Evolutionary conservation across 1,139 yeast species (phyloP).

Genomic region (Lodderomyces jiufengensis): DNA sequence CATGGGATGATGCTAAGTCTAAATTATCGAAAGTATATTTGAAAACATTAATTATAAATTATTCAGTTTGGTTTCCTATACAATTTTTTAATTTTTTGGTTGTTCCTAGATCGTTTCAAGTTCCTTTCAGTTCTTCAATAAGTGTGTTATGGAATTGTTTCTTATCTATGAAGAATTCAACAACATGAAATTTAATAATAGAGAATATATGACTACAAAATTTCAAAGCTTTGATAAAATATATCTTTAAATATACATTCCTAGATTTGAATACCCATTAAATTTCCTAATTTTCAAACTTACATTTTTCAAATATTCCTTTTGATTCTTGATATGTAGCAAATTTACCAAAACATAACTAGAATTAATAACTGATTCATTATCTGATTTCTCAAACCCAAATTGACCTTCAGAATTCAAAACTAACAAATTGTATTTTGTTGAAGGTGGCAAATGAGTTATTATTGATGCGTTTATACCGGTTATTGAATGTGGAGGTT

Average conservation of each 20-base stretch:
- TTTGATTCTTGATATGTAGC: slow-evolving; percentile 16
- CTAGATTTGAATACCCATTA: slow-evolving; percentile 34
- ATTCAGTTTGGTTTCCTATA: slow-evolving; percentile 91
- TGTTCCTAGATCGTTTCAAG: slow-evolving; percentile 78
- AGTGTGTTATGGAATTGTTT: slow-evolving; percentile 93
- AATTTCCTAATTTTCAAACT: slow-evolving; percentile 33
- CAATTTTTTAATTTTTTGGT: slow-evolving; percentile 84
- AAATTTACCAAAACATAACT: slow-evolving; percentile 21
- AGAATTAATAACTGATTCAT: slow-evolving; percentile 36
- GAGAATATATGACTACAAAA: not conserved
- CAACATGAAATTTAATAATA: slow-evolving; percentile 10
- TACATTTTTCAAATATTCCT: slow-evolving; percentile 22
- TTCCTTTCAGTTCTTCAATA: slow-evolving; percentile 87
- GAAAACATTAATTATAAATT: slow-evolving; percentile 74
- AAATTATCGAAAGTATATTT: slow-evolving; percentile 68
- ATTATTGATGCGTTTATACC: slow-evolving; percentile 47
- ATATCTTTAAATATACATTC: slow-evolving; percentile 32
- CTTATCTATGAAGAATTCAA: slow-evolving; percentile 67
- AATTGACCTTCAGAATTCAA: slow-evolving; percentile 56
- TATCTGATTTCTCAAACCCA: slow-evolving; percentile 48
- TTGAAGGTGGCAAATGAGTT: slow-evolving; percentile 21
- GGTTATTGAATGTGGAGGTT: slow-evolving; percentile 55
- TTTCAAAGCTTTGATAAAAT: not conserved
- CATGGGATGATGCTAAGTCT: slow-evolving; percentile 55
- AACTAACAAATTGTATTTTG: slow-evolving; percentile 20